Evolutionary conservation across 140 eudicot species (phyloP), one percentile per base, ranked within the genome.

Genomic region (Ambrosia hybrid): DNA sequence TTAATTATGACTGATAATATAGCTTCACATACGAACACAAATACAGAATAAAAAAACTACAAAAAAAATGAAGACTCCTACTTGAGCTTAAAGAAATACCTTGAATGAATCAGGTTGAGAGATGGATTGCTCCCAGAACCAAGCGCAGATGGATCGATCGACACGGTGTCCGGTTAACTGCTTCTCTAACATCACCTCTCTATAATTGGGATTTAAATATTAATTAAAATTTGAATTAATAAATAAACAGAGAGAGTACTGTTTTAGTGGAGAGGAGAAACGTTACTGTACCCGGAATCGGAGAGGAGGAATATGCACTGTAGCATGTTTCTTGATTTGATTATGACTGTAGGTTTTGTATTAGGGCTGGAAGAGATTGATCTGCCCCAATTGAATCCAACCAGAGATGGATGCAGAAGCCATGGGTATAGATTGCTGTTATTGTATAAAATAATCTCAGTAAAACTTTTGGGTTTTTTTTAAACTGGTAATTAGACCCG

Each of bases 161-260:
- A 94, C 96, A 64, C 91, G 85, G 82, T 90, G 99, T 5, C 99
- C 95, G 30, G 90, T 90, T 63, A 94, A 84, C 81, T 94, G 97
- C 72, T 94, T 94, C 82, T 94, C 99, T 41, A 94, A 65, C 82
- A 94, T 90, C 76, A 94, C 99, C 79, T 94, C 99, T 80, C 99
- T 94, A 74, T 34, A 72, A 65, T 16, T 68, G 26, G 13, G 14
- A 43, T n/a, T 52, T 13, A 3, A 33, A 5, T n/a, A n/a, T n/a
- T n/a, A n/a, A 3, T 4, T 57, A 7, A 6, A 1, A 36, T 46
- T 57, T 41, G 36, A 41, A 21, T n/a, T n/a, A 8, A 70, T 57
- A 12, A 74, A 45, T 9, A 65, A 74, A 63, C 68, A 62, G 0
- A 48, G 14, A 48, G n/a, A 48, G n/a, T n/a, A n/a, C n/a, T 7